Evolutionary conservation across 164 flowering plant species (phyloP).

Genomic region (Pachysandra terminalis): DNA sequence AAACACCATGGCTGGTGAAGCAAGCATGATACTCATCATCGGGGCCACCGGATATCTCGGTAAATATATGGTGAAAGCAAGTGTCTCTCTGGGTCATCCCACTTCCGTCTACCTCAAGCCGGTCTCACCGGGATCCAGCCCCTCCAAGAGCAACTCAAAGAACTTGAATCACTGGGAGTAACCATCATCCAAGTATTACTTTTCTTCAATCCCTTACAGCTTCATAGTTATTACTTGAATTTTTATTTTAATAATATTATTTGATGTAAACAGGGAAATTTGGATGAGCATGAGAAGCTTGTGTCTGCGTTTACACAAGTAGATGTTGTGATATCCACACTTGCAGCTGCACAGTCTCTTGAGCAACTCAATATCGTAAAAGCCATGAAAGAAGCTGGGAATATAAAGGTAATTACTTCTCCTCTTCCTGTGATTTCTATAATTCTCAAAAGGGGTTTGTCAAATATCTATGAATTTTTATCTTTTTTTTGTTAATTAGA

Average conservation of each 20-base stretch:
- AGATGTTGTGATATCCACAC: slow-evolving; percentile 11
- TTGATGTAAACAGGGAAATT: slow-evolving; percentile 1
- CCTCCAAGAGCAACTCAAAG: slow-evolving; percentile 17
- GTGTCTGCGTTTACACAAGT: slow-evolving; percentile 5
- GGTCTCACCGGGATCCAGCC: slow-evolving; percentile 7
- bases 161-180: slow-evolving; percentile 30
- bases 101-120: slow-evolving; percentile 35
- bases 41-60: slow-evolving; percentile 49
- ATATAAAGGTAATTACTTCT: slow-evolving; percentile 9
- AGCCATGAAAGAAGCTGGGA: slow-evolving; percentile 4
- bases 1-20: not conserved
- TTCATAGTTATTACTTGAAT: too few species aligned
- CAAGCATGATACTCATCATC: slow-evolving; percentile 28
- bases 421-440: too few species aligned
- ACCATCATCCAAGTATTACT: not conserved
- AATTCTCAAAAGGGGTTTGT: too few species aligned
- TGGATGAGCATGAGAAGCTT: slow-evolving; percentile 12
- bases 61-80: slow-evolving; percentile 31
- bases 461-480: too few species aligned
- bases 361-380: slow-evolving; percentile 4
- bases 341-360: slow-evolving; percentile 7
- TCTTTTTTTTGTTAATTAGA: not conserved
- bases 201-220: too few species aligned
- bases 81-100: slow-evolving; percentile 31
- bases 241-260: too few species aligned